A percentile compares a stretch with the other conserved stretches of the same genome.
Evolutionary conservation across 352 stramenopile species (phyloP).

Genomic region (Plasmopara muralis): DNA sequence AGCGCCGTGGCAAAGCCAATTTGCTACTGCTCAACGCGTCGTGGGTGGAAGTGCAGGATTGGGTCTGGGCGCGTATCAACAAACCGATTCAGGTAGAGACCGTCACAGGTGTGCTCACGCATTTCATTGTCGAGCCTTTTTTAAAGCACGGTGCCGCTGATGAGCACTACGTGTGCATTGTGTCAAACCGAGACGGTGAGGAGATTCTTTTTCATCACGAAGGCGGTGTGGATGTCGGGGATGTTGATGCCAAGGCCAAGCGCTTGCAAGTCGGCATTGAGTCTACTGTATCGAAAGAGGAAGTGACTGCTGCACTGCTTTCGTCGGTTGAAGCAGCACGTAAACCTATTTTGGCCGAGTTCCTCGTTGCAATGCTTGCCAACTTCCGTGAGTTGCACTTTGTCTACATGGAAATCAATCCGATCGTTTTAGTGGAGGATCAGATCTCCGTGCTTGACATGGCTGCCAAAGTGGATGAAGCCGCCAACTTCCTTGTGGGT

Average conservation of each 20-base stretch:
- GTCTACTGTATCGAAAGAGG: slow-evolving; percentile 50
- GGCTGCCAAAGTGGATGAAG: slow-evolving; percentile 96
- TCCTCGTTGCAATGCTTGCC: slow-evolving; percentile 88
- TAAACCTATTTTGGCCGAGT: slow-evolving; percentile 80
- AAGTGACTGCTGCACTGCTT: slow-evolving; percentile 72
- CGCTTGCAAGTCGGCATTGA: slow-evolving; percentile 85
- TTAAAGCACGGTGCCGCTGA: slow-evolving; percentile 88
- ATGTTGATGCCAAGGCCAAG: slow-evolving; percentile 92
- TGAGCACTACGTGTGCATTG: slow-evolving; percentile 97
- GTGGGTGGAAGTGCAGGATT: slow-evolving; percentile 89
- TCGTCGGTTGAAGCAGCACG: slow-evolving; percentile 72
- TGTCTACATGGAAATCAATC: slow-evolving; percentile 98
- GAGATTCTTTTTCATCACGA: slow-evolving; percentile 96
- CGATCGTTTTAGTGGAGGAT: slow-evolving; percentile 90
- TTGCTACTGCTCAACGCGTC: slow-evolving; percentile 93
- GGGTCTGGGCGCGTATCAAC: slow-evolving; percentile 92
- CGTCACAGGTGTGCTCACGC: slow-evolving; percentile 89
- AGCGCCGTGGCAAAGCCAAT: slow-evolving; percentile 93
- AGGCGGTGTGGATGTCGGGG: slow-evolving; percentile 93
- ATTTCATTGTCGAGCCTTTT: slow-evolving; percentile 98
- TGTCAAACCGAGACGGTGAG: slow-evolving; percentile 90
- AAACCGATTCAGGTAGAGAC: slow-evolving; percentile 88
- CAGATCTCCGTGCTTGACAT: slow-evolving; percentile 94
- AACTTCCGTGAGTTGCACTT: slow-evolving; percentile 95
- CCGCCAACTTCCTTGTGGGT: slow-evolving; percentile 91